Conservation (phyloP, 2,329 filamentous ascomycete species). For the Dactylellina haptotyla region DNA sequence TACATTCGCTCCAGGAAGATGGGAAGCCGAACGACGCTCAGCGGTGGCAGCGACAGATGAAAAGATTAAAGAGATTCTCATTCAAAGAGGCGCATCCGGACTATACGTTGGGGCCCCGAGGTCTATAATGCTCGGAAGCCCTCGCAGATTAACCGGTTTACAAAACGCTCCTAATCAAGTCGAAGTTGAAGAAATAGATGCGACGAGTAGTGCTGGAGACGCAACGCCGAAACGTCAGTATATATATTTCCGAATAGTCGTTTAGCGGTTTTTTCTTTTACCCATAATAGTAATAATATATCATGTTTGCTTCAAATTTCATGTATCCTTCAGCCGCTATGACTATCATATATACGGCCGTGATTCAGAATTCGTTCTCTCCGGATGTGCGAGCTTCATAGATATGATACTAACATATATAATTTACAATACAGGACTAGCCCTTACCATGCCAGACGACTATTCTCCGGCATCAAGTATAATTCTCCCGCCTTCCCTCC, state of each 20-base stretch:
- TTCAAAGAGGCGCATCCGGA: constrained; percentile 50
- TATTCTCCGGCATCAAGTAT: constrained; percentile 39
- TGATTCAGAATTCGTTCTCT: not conserved
- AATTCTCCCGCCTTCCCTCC: constrained; percentile 39
- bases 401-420: not conserved
- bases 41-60: constrained; percentile 47
- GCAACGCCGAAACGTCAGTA: constrained; percentile 39
- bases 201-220: constrained; percentile 17
- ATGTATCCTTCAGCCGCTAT: constrained; percentile 2
- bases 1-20: constrained; percentile 60
- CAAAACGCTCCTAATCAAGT: constrained; percentile 14
- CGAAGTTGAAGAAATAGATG: constrained; percentile 44
- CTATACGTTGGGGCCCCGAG: constrained; percentile 39
- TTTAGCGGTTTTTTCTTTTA: not conserved
- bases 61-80: constrained; percentile 51
- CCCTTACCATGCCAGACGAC: constrained; percentile 16
- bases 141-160: constrained; percentile 27
- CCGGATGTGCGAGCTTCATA: not conserved
- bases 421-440: constrained; percentile 5
- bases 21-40: constrained; percentile 54
- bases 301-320: constrained; percentile 23
- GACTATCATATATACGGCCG: not conserved
- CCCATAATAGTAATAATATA: constrained; percentile 5
- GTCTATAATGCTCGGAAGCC: constrained; percentile 46
- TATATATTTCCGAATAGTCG: constrained; percentile 1